These are phyloP conservation scores for Pyrenula aspistea DNA, from an alignment of 495 filamentous ascomycete genomes.

Conservation along the genomic window DNA sequence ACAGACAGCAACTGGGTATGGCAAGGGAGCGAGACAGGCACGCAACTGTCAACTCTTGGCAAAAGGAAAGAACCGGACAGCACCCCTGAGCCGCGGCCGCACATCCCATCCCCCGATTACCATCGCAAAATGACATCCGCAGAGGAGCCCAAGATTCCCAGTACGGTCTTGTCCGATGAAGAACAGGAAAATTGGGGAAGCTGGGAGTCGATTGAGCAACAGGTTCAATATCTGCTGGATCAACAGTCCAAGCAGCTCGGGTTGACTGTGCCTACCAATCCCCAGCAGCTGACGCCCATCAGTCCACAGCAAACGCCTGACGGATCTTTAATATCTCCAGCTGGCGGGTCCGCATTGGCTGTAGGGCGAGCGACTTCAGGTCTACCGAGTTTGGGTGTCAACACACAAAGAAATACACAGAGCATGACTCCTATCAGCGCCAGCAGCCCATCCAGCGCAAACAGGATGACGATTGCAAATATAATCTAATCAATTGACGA, in stretches of 20 bases:
- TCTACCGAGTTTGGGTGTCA: slow-evolving; percentile 8
- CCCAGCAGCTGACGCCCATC: slow-evolving; percentile 5
- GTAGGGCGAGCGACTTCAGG: slow-evolving; percentile 22
- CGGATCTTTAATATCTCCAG: slow-evolving; percentile 18
- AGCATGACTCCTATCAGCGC: background rate
- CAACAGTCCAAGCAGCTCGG: slow-evolving; percentile 21
- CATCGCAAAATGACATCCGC: background rate
- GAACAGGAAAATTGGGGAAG: slow-evolving; percentile 31
- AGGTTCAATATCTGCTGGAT: slow-evolving; percentile 31
- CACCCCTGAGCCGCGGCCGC: slow-evolving; percentile 8
- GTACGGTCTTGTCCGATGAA: slow-evolving; percentile 1
- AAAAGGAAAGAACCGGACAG: slow-evolving; percentile 7
- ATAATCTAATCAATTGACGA: no score
- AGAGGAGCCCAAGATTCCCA: background rate
- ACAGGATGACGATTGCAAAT: slow-evolving; percentile 68
- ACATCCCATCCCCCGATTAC: slow-evolving; percentile 3
- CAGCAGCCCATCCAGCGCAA: slow-evolving; percentile 20
- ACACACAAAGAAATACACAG: slow-evolving; percentile 28
- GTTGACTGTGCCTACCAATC: slow-evolving; percentile 6
- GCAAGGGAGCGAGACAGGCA: slow-evolving; percentile 50
- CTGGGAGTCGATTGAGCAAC: slow-evolving; percentile 41
- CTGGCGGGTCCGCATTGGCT: slow-evolving; percentile 21
- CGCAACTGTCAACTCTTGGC: slow-evolving; percentile 11
- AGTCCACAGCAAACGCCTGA: slow-evolving; percentile 10
- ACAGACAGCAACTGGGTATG: slow-evolving; percentile 77